Percentiles rank a stretch among this genome's conserved stretches.
phyloP scores from a whole-genome alignment of 2,329 filamentous ascomycete species.

The Trichoderma sp. region DNA sequence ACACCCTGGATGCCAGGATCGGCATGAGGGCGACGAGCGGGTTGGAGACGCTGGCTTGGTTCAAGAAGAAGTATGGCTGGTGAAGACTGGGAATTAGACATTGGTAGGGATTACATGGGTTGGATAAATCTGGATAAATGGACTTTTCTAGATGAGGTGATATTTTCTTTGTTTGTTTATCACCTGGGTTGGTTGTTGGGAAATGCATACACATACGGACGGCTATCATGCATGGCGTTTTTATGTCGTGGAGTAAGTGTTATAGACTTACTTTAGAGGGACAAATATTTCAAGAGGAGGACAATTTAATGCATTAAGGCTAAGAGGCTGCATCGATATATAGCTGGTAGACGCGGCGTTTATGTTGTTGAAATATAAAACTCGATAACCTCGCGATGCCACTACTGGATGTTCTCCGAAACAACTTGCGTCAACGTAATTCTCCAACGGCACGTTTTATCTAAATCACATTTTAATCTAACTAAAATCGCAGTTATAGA shows the following conservation, averaged over 20 bases:
- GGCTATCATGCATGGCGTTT: conserved; percentile 1
- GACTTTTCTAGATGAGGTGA: neutral
- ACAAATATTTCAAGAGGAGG: neutral
- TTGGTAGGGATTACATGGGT: neutral
- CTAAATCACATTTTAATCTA: neutral
- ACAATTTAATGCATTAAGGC: neutral
- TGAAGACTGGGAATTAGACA: neutral
- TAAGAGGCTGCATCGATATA: neutral
- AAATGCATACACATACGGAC: conserved; percentile 3
- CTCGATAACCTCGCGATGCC: neutral
- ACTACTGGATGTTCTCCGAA: neutral
- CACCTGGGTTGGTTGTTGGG: neutral
- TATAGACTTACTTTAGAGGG: conserved; percentile 1
- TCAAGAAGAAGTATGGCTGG: conserved; percentile 41
- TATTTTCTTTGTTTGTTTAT: neutral
- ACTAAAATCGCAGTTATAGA: neutral
- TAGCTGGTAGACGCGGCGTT: neutral
- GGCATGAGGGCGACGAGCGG: conserved; percentile 71
- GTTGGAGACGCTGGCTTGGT: conserved; percentile 62
- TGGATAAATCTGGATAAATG: neutral
- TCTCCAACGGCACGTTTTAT: neutral
- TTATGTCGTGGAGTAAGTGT: neutral
- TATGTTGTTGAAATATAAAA: neutral
- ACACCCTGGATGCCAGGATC: conserved; percentile 70
- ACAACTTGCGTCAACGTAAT: neutral